Conservation (phyloP, 1,284 basidiomycete species). For the Heterobasidion irregulare region DNA sequence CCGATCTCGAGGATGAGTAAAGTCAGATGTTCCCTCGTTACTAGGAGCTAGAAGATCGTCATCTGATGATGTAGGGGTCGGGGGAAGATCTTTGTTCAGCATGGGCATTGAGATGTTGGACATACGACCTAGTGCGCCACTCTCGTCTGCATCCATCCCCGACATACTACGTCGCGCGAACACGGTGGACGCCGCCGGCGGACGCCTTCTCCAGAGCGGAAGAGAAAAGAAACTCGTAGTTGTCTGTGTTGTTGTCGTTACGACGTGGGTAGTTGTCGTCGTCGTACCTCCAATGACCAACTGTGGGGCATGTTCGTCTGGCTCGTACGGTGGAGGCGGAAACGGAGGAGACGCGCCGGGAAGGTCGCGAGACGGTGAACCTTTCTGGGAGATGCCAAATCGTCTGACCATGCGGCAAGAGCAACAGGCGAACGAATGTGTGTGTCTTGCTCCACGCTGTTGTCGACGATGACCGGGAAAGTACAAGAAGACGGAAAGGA, state of each 20-base stretch:
- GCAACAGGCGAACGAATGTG: background rate
- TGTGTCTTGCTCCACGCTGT: background rate
- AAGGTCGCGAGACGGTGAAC: slow-evolving; percentile 14
- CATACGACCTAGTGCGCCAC: slow-evolving; percentile 18
- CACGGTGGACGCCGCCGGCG: slow-evolving; percentile 20
- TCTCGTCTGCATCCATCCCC: slow-evolving; percentile 16
- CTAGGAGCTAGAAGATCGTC: slow-evolving; percentile 2
- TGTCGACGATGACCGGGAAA: background rate
- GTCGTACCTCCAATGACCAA: slow-evolving; percentile 12
- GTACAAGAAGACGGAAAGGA: background rate
- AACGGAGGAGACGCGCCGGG: slow-evolving; percentile 22
- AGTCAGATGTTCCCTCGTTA: background rate
- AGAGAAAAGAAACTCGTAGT: slow-evolving; percentile 58
- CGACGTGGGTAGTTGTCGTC: slow-evolving; percentile 30
- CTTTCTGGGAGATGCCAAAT: slow-evolving; percentile 24
- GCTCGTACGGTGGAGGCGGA: slow-evolving; percentile 33
- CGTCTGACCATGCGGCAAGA: slow-evolving; percentile 26
- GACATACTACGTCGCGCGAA: slow-evolving; percentile 9
- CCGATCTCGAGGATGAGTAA: background rate
- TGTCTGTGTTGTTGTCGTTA: slow-evolving; percentile 41
- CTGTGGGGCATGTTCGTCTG: slow-evolving; percentile 24
- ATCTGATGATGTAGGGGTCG: slow-evolving; percentile 35
- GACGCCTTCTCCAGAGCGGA: slow-evolving; percentile 55
- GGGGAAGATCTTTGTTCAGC: slow-evolving; percentile 61
- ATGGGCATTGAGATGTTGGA: slow-evolving; percentile 17